Conservation (phyloP, 2,329 filamentous ascomycete genomes). For the Aspergillus sp. region DNA sequence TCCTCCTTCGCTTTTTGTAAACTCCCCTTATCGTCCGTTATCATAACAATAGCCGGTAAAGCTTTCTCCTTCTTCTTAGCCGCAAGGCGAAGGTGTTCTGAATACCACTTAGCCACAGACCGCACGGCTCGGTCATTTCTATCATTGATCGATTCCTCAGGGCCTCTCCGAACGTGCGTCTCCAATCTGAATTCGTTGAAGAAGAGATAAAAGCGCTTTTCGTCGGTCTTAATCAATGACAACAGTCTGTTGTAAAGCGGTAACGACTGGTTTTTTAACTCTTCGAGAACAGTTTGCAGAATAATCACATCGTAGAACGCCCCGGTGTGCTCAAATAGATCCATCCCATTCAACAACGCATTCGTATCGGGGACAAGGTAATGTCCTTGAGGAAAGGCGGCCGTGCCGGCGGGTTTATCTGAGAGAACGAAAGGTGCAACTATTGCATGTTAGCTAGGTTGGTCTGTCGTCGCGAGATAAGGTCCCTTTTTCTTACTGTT, state of each 20-base stretch:
- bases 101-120: slow-evolving; percentile 82
- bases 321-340: slow-evolving; percentile 85
- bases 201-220: slow-evolving; percentile 97
- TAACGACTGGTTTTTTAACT: slow-evolving; percentile 86
- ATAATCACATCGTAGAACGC: slow-evolving; percentile 97
- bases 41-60: slow-evolving; percentile 76
- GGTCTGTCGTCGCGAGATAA: background rate
- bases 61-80: slow-evolving; percentile 49
- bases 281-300: slow-evolving; percentile 91
- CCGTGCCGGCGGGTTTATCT: slow-evolving; percentile 77
- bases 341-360: slow-evolving; percentile 90
- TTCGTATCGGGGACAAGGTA: slow-evolving; percentile 97
- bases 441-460: slow-evolving; percentile 33
- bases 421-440: slow-evolving; percentile 81
- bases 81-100: slow-evolving; percentile 63
- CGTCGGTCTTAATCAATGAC: slow-evolving; percentile 84
- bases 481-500: slow-evolving; percentile 48
- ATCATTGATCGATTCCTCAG: slow-evolving; percentile 87
- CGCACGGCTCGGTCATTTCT: slow-evolving; percentile 90
- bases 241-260: slow-evolving; percentile 93
- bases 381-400: slow-evolving; percentile 74
- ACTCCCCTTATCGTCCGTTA: slow-evolving; percentile 88
- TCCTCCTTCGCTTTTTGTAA: slow-evolving; percentile 73
- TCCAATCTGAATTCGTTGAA: slow-evolving; percentile 97
- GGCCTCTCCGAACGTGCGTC: slow-evolving; percentile 69